Base-by-base conservation (phyloP, 2,329 filamentous ascomycete species). In the Aureobasidium lini region DNA sequence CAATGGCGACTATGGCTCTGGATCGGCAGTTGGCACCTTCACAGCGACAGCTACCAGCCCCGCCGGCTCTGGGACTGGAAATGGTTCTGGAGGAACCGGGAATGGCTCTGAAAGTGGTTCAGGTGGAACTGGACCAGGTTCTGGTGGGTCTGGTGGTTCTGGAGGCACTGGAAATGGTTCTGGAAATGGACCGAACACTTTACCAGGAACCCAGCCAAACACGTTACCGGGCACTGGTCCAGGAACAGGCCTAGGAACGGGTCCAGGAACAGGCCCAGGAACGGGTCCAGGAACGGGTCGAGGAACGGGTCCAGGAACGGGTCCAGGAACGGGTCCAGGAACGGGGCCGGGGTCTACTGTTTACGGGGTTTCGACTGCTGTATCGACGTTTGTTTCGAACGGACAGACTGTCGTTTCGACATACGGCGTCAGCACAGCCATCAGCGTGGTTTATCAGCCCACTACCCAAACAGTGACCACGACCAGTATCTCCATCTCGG, bases 401-500 rank as follows among this genome's bases (percentile, higher is more conserved):
- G 68, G 67, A 53, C 61, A 65, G n/a, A 65, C 66, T 6, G 59
- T 62, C 23, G 23, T 63, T 4, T 63, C 62, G 4, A 66, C 66
- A 34, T 67, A 67, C 60, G 67, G 65, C 15, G 62, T 70, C 44
- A 64, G 63, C 29, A 70, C 68, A 6, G 66, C 60, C 7, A 47
- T 68, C 42, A 62, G 61, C 18, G 58, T 69, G 16, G 59, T 62
- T 40, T 66, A 65, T 42, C 23, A 64, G 13, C 64, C 64, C 37
- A 50, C 18, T 8, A 59, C 67, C 0, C 59, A 52, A 23, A 70
- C 68, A 0, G 62, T 68, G 8, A 68, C 67, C 13, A 67, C 66
- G 28, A 68, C 67, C 2, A 63, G 62, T 1, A 59, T 64, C 2
- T 61, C 63, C 3, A 52, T 64, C 16, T 63, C 50, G 54, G 57